These are phyloP conservation scores for Diaporthe nobilis DNA, from an alignment of 2,329 filamentous ascomycete species.

Conservation along the genomic window DNA sequence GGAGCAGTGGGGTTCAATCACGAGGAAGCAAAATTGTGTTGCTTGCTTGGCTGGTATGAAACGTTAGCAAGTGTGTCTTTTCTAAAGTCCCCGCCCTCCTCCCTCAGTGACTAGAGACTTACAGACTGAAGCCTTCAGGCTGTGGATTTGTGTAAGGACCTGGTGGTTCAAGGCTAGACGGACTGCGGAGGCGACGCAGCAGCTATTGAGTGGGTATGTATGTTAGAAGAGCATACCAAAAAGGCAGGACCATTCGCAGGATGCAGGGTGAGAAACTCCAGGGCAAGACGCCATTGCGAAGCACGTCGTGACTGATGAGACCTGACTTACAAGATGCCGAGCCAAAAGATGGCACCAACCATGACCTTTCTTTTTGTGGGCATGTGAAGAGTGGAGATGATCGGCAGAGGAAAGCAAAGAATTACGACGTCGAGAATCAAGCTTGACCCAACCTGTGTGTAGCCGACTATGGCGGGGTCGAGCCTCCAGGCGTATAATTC, in stretches of 20 bases:
- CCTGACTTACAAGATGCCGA: constrained; percentile 9
- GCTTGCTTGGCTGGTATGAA: neutral
- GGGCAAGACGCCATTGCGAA: neutral
- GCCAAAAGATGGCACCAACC: constrained; percentile 19
- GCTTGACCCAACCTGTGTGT: constrained; percentile 5
- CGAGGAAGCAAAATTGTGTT: constrained; percentile 9
- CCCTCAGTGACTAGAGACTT: neutral
- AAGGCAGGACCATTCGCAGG: neutral
- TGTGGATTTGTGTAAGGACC: neutral
- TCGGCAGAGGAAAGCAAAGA: constrained; percentile 2
- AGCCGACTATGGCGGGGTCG: neutral
- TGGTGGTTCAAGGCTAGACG: neutral
- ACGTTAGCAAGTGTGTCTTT: neutral
- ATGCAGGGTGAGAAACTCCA: neutral
- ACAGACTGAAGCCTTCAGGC: neutral
- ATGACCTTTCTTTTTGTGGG: constrained; percentile 8
- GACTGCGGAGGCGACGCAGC: neutral
- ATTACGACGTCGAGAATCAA: constrained; percentile 1
- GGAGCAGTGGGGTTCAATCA: neutral
- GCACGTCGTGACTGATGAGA: neutral
- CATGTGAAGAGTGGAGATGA: constrained; percentile 9
- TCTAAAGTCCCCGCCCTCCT: neutral
- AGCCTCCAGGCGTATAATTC: neutral
- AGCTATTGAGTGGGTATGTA: neutral
- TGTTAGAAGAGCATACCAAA: neutral